phyloP scores from a whole-genome alignment of 805 yeast species.

The Candida pseudofarinosa region DNA sequence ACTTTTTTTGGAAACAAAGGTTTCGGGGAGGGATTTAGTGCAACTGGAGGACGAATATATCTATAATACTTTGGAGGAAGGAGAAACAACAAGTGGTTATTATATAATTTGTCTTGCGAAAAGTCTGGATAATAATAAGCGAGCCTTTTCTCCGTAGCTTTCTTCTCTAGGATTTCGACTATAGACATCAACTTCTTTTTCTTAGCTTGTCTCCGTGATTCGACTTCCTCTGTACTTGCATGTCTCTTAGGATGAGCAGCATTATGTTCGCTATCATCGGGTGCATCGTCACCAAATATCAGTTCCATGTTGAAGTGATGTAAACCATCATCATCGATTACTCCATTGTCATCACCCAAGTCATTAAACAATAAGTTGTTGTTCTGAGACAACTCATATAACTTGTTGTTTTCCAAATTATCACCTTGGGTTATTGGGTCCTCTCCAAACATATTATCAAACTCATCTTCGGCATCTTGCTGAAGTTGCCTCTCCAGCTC shows the following conservation, averaged over 20 bases:
- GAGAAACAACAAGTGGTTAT: constrained; percentile 62
- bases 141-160: constrained; percentile 26
- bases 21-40: constrained; percentile 23
- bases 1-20: constrained; percentile 59
- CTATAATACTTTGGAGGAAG: constrained; percentile 55
- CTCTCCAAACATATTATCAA: constrained; percentile 37
- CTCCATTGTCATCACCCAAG: constrained; percentile 8
- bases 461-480: constrained; percentile 34
- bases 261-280: background rate
- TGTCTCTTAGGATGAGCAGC: constrained; percentile 11
- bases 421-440: constrained; percentile 9
- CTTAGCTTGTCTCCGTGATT: constrained; percentile 20
- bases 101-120: constrained; percentile 49
- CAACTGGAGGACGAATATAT: constrained; percentile 49
- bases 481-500: constrained; percentile 21
- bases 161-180: constrained; percentile 27
- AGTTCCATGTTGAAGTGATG: constrained; percentile 18
- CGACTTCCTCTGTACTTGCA: constrained; percentile 10
- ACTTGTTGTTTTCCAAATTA: constrained; percentile 15
- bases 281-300: constrained; percentile 16
- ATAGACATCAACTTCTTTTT: constrained; percentile 23
- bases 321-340: constrained; percentile 23
- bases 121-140: constrained; percentile 61
- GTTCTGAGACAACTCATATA: constrained; percentile 15
- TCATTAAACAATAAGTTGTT: constrained; percentile 17